Evolutionary conservation across 345 rosid species (phyloP).

Genomic region (Erysimum cheiranthoides): DNA sequence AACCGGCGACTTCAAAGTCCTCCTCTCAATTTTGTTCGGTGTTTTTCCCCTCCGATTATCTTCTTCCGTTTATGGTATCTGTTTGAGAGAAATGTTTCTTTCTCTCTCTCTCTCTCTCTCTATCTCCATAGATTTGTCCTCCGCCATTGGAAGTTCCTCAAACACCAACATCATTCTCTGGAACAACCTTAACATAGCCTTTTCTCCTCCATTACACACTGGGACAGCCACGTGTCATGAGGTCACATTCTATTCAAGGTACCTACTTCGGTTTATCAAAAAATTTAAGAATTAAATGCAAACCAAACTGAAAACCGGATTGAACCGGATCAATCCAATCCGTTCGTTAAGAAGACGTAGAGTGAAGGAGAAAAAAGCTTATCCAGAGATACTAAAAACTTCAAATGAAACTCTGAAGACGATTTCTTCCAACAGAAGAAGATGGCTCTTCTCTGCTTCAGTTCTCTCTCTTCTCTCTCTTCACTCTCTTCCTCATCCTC

Average conservation of each 20-base stretch:
- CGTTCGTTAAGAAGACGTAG: slow-evolving; percentile 35
- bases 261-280: neutral
- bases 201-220: slow-evolving; percentile 22
- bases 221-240: slow-evolving; percentile 27
- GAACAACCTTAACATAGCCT: slow-evolving; percentile 43
- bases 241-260: neutral
- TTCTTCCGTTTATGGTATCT: slow-evolving; percentile 15
- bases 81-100: slow-evolving; percentile 1
- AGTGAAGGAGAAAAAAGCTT: slow-evolving; percentile 21
- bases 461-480: slow-evolving; percentile 39
- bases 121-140: slow-evolving; percentile 35
- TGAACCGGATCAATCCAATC: slow-evolving; percentile 28
- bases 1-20: slow-evolving; percentile 31
- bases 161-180: slow-evolving; percentile 33
- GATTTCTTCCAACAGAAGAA: slow-evolving; percentile 26
- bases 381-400: slow-evolving; percentile 37
- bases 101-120: slow-evolving; percentile 14
- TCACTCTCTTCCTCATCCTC: slow-evolving; percentile 34
- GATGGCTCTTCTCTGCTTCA: slow-evolving; percentile 50
- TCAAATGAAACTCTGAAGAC: slow-evolving; percentile 37
- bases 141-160: slow-evolving; percentile 40
- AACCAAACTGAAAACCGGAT: slow-evolving; percentile 16
- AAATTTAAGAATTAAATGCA: neutral
- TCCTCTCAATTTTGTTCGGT: neutral
- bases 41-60: neutral